A percentile compares a stretch with the other conserved stretches of the same genome.
Conservation (phyloP, 495 filamentous ascomycete species). For the Parmelia sp. region DNA sequence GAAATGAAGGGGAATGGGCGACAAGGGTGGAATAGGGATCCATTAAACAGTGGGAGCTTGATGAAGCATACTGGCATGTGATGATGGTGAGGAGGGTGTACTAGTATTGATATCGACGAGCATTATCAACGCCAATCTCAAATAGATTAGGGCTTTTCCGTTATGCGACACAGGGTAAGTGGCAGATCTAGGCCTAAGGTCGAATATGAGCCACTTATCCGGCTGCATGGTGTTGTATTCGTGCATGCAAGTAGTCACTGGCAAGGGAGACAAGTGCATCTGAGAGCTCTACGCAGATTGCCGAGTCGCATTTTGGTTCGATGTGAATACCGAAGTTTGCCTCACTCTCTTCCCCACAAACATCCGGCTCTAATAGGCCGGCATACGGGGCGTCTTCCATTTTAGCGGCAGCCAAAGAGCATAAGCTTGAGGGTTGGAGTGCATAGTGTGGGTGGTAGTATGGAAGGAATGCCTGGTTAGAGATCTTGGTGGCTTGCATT, state of each 20-base stretch:
- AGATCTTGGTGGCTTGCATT: conserved; percentile 19
- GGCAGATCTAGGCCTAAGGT: conserved; percentile 20
- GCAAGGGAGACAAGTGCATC: conserved; percentile 1
- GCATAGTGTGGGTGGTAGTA: conserved; percentile 14
- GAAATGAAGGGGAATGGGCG: conserved; percentile 6
- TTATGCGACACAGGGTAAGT: conserved; percentile 21
- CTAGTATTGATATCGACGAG: conserved; percentile 14
- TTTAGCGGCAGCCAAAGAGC: neutral
- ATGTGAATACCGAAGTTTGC: conserved; percentile 16
- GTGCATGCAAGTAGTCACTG: conserved; percentile 12
- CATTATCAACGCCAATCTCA: conserved; percentile 10
- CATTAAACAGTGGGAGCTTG: conserved; percentile 12
- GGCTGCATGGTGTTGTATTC: conserved; percentile 8
- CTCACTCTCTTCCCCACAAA: conserved; percentile 15
- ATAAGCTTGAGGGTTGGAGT: neutral
- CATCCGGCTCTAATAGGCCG: conserved; percentile 9
- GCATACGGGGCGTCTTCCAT: conserved; percentile 1
- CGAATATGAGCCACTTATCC: conserved; percentile 16
- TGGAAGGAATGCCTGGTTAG: conserved; percentile 17
- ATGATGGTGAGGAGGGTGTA: conserved; percentile 6
- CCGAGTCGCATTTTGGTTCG: conserved; percentile 16
- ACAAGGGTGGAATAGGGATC: neutral
- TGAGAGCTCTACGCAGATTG: conserved; percentile 17
- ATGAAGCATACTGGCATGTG: conserved; percentile 10
- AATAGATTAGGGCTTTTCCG: conserved; percentile 17